phyloP scores from a whole-genome alignment of 352 stramenopile species.

The Pythium aphanidermatum region DNA sequence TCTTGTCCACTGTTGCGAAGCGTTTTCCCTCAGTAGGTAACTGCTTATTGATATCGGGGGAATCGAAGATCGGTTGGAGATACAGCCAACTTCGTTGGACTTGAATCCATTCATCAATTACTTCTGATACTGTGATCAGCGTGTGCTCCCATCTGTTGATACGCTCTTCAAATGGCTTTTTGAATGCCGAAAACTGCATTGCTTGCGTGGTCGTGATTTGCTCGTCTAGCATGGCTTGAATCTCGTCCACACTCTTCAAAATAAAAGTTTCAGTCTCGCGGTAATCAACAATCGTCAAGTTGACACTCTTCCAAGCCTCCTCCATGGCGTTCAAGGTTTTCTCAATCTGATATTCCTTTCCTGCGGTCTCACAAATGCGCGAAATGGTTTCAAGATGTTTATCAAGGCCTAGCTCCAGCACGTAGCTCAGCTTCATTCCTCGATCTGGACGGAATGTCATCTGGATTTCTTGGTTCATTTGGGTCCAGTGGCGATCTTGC shows the following conservation, averaged over 20 bases:
- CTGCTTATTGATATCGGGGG: constrained; percentile 95
- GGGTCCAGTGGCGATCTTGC: constrained; percentile 90
- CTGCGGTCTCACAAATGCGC: constrained; percentile 89
- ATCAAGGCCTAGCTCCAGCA: constrained; percentile 81
- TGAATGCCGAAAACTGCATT: constrained; percentile 95
- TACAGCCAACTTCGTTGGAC: constrained; percentile 96
- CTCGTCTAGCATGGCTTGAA: constrained; percentile 91
- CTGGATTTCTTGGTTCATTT: constrained; percentile 85
- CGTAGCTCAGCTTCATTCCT: constrained; percentile 74
- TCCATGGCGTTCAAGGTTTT: constrained; percentile 92
- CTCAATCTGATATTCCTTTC: constrained; percentile 95
- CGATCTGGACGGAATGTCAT: constrained; percentile 84
- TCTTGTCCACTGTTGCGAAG: constrained; percentile 94
- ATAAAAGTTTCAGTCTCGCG: constrained; percentile 92
- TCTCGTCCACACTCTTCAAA: constrained; percentile 92
- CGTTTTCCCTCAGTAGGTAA: constrained; percentile 91
- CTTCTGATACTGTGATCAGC: constrained; percentile 87
- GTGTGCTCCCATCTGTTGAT: constrained; percentile 91
- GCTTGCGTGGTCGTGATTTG: constrained; percentile 95
- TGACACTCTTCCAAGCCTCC: constrained; percentile 82
- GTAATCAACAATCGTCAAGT: constrained; percentile 85
- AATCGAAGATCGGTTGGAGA: constrained; percentile 95
- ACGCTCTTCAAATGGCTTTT: constrained; percentile 91
- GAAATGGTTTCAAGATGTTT: constrained; percentile 86
- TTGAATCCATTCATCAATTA: constrained; percentile 93